These are phyloP conservation scores for Ampelomyces quisqualis DNA, from an alignment of 2,329 filamentous ascomycete species.

Conservation along the genomic window DNA sequence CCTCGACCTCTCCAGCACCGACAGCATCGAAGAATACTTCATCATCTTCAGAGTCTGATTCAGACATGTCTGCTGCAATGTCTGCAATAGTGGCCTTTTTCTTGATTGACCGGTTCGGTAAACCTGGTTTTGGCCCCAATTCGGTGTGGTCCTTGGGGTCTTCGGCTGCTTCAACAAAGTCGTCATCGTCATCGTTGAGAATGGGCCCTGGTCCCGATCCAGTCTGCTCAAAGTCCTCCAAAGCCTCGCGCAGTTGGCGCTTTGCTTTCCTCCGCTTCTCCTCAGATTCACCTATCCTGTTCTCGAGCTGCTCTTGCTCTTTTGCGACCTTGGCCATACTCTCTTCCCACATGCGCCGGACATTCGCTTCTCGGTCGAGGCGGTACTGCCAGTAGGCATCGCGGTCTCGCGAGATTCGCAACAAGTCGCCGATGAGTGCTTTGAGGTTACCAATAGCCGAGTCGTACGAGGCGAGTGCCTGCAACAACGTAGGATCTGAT, in stretches of 20 bases:
- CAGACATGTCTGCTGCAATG: conserved; percentile 66
- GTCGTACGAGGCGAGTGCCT: conserved; percentile 83
- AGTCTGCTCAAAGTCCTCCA: conserved; percentile 57
- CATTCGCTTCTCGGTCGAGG: conserved; percentile 84
- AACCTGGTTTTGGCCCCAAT: conserved; percentile 17
- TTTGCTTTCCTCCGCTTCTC: conserved; percentile 88
- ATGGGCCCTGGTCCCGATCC: conserved; percentile 13
- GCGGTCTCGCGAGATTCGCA: conserved; percentile 90
- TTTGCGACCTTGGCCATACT: conserved; percentile 93
- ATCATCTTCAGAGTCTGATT: conserved; percentile 72
- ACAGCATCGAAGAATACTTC: conserved; percentile 98
- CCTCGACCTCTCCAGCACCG: conserved; percentile 86
- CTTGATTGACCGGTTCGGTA: conserved; percentile 39
- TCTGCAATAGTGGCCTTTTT: conserved; percentile 69
- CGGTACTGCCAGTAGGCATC: conserved; percentile 97
- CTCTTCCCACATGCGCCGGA: conserved; percentile 97
- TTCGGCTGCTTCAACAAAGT: conserved; percentile 38
- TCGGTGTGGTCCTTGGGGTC: conserved; percentile 39
- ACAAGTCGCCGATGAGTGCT: conserved; percentile 77
- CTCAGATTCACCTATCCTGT: conserved; percentile 83
- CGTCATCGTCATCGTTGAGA: conserved; percentile 27
- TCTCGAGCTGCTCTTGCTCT: conserved; percentile 90
- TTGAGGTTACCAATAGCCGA: conserved; percentile 86
- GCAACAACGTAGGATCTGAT: conserved; percentile 72
- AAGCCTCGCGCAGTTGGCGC: conserved; percentile 80